Percentiles rank a stretch among this genome's conserved stretches.
These are phyloP conservation scores for Leccinum aurantiacum DNA, from an alignment of 768 basidiomycete species.

Conservation along the genomic window DNA sequence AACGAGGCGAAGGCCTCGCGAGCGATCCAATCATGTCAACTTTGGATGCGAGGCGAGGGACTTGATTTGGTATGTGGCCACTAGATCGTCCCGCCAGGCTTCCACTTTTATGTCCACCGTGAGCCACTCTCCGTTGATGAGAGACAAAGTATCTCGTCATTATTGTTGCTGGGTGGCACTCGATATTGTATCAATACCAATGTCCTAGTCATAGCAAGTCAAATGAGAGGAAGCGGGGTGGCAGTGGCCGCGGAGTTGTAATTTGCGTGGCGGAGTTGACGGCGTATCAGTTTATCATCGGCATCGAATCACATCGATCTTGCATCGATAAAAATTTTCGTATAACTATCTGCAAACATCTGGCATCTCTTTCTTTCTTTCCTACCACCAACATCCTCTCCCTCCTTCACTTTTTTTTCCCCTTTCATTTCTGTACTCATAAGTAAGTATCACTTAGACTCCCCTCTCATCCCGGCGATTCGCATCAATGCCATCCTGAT, in stretches of 20 bases:
- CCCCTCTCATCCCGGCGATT: conserved; percentile 17
- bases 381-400: conserved; percentile 38
- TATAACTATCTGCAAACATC: conserved; percentile 63
- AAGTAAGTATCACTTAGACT: conserved; percentile 39
- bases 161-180: conserved; percentile 1
- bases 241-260: conserved; percentile 12
- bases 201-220: neutral
- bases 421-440: conserved; percentile 40
- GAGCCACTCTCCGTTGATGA: conserved; percentile 7
- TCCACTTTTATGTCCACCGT: conserved; percentile 15
- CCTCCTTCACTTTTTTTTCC: conserved; percentile 28
- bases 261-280: conserved; percentile 39
- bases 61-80: conserved; percentile 14
- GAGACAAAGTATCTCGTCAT: conserved; percentile 9
- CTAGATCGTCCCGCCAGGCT: conserved; percentile 7
- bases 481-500: conserved; percentile 22
- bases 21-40: neutral
- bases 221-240: neutral
- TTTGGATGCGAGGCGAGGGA: neutral
- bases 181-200: conserved; percentile 14
- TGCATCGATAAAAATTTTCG: conserved; percentile 64
- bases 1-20: conserved; percentile 12
- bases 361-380: conserved; percentile 34
- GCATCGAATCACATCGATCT: conserved; percentile 56
- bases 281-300: conserved; percentile 48